Evolutionary conservation across 2,329 filamentous ascomycete genomes (phyloP).

Genomic region (Epichloe sp.): DNA sequence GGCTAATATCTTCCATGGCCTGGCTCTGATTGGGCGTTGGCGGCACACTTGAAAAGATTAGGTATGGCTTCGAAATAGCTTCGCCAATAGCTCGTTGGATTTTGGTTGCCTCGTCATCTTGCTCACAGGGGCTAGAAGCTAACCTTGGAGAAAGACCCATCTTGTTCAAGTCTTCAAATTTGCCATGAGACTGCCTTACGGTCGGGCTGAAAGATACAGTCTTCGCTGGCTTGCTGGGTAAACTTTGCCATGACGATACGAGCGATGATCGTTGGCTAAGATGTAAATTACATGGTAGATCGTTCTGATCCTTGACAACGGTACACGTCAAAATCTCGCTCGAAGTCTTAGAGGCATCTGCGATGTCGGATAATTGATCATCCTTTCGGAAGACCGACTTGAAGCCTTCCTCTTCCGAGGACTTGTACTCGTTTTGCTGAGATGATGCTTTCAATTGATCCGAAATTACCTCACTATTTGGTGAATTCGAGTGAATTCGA

Average conservation of each 20-base stretch:
- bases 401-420: not conserved
- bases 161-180: not conserved
- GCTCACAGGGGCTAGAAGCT: not conserved
- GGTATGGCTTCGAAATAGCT: constrained; percentile 1
- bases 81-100: constrained; percentile 1
- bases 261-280: not conserved
- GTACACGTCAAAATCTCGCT: not conserved
- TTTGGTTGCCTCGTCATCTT: constrained; percentile 1
- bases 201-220: not conserved
- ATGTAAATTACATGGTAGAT: not conserved
- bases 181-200: not conserved
- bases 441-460: not conserved
- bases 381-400: not conserved
- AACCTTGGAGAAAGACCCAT: not conserved
- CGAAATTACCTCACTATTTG: not conserved
- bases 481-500: constrained; percentile 1
- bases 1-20: constrained; percentile 12
- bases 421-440: not conserved
- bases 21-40: constrained; percentile 11
- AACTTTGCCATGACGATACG: constrained; percentile 30
- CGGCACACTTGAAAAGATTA: constrained; percentile 17
- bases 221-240: constrained; percentile 13
- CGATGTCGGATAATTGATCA: not conserved
- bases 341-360: not conserved
- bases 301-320: not conserved